Evolutionary conservation across 164 flowering plant species (phyloP), one percentile per base, ranked within the genome.

Genomic region (Brasenia schreberi): DNA sequence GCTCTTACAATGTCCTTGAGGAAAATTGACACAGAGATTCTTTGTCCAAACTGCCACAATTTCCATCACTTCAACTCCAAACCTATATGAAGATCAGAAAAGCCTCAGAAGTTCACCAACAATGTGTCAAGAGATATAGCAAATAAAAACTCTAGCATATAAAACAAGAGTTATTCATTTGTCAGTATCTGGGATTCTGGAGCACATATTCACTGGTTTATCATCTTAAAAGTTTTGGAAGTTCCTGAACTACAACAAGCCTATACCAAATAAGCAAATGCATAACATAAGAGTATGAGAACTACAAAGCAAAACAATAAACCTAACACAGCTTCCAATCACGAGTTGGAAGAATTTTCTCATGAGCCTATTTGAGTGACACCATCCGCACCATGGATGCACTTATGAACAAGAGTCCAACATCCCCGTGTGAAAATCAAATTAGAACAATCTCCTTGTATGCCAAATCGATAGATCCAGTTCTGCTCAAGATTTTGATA

Each of bases 41-140:
- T 81, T 87, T 62, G 97, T 89, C 99, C 99, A 94, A 66, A 88
- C 77, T 44, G 83, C 88, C 69, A 94, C 89, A 60, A 65, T 74
- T 59, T 91, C 96, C 99, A 94, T 91, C 49, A 94, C 97, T 68
- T 86, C 99, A 77, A 83, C 79, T 39, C 99, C 99, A 85, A 94
- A 94, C 99, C 99, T 94, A 73, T 10, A 63, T 33, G 65, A 75
- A 71, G n/a, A 64, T 44, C 14, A 23, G 56, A 33, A 1, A 9
- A 16, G 56, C 56, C 10, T 49, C 56, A 49, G 16, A 9, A 9
- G 56, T 9, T 6, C 6, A 49, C 10, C 39, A 49, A 49, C 16
- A 49, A 49, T 14, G 16, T 9, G 56, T 3, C 16, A 9, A 3
- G 16, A 49, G 10, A 14, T 14, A 49, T 49, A 49, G 56, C 1